Evolutionary conservation across 371 early-diverging fungal genomes (phyloP).

Genomic region (Nosema muscidifuracis): DNA sequence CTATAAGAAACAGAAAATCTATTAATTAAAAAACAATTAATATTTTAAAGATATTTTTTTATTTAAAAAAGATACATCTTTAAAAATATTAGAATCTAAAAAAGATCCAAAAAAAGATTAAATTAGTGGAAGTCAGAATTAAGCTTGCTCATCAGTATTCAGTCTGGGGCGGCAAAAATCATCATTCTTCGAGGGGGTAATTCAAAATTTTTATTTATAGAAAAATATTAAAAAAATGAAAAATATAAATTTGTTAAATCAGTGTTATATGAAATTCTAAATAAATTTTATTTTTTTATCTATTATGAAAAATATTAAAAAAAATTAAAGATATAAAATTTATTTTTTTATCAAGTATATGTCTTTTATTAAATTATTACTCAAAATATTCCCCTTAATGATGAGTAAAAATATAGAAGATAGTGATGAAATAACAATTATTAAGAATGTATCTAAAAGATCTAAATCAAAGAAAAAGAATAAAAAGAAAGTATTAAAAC

Average conservation of each 20-base stretch:
- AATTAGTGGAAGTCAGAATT: slow-evolving; percentile 25
- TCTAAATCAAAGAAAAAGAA: background rate
- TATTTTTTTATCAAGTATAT: background rate
- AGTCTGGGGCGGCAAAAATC: slow-evolving; percentile 44
- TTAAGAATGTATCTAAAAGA: background rate
- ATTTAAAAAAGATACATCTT: no score
- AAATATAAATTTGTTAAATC: background rate
- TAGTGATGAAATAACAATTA: background rate
- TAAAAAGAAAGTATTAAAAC: background rate
- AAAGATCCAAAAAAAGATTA: background rate
- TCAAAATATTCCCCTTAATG: no score
- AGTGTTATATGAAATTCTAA: background rate
- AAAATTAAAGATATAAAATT: background rate
- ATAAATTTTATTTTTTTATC: background rate
- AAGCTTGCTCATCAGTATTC: slow-evolving; percentile 29
- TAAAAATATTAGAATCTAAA: no score
- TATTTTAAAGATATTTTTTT: no score
- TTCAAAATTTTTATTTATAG: slow-evolving; percentile 24
- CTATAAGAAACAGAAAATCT: no score
- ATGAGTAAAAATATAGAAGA: background rate
- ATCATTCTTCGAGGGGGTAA: slow-evolving; percentile 32
- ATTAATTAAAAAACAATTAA: no score
- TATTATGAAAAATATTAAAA: background rate
- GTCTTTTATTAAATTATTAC: background rate
- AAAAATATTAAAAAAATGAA: background rate